Base-by-base conservation (phyloP, 2,329 filamentous ascomycete genomes). In the Epichloe glyceriae region DNA sequence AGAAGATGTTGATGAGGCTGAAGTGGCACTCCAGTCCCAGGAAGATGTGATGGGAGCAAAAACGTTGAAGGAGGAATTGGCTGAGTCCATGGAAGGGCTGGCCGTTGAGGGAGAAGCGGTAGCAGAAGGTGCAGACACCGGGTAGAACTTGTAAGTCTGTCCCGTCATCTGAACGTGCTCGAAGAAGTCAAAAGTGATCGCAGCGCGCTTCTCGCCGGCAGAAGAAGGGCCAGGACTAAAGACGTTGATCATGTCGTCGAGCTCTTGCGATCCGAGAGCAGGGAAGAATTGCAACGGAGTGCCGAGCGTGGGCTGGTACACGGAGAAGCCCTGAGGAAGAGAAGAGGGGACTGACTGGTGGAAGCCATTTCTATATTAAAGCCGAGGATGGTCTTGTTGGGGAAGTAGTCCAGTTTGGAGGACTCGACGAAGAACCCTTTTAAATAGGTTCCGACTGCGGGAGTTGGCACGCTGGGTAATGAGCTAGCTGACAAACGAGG, bases 251-350 rank as follows among this genome's bases (percentile, higher is more conserved):
- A 83, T 66, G 49, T 75, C 68, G 59, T 82, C 78, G 49, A 83
- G 72, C 64, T 86, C 74, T 66, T 76, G 58, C 54, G 75, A 71
- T 61, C 82, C 70, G 66, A 88, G 69, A 60, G 83, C 68, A 69
- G 87, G 75, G 63, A 82, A 67, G 75, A 88, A 81, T 67, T 88
- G 70, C 51, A 83, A 70, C 54, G 74, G 67, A 46, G 74, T 72
- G 48, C 79, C 79, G 50, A 79, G 68, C 46, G 70, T 63, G 42
- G 77, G 71, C 69, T 83, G 80, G 61, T 73, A 79, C 62, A 83
- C 71, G 53, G 78, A 79, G 64, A 81, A 81, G 51, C 76, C 76
- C 66, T 73, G 62, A 46, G 65, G 64, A 34, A 68, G 57, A 50
- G 53, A 53, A 47, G 60, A 56, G 5, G 53, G 35, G 53, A 53